Conservation (phyloP, 2,329 filamentous ascomycete genomes). For the Beauveria asiatica region DNA sequence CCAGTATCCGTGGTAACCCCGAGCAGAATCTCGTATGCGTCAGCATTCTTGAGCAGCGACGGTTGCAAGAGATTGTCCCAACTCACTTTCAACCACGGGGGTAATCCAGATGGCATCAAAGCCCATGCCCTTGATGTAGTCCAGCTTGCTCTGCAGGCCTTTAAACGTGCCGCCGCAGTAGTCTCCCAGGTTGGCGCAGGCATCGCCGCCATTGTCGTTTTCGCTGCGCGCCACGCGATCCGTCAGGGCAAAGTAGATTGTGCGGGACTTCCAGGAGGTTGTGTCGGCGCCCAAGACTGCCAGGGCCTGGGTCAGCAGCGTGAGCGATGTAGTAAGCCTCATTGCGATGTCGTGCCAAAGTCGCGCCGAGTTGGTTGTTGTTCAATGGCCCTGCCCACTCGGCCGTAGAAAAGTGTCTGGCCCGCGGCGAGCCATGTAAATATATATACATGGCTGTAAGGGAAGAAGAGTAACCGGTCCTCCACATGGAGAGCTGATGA, state of each 20-base stretch:
- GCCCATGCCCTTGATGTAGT: slow-evolving; percentile 55
- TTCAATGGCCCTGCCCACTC: not conserved
- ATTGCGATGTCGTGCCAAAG: not conserved
- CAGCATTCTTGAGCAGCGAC: not conserved
- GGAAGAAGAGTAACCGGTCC: not conserved
- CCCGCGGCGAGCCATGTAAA: not conserved
- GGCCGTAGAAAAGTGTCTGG: not conserved
- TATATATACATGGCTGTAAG: not conserved
- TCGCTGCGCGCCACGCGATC: slow-evolving; percentile 43
- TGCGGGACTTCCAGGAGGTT: slow-evolving; percentile 42
- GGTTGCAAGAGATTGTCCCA: not conserved
- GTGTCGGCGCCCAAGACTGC: slow-evolving; percentile 23
- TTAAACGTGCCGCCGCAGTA: slow-evolving; percentile 56
- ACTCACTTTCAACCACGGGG: slow-evolving; percentile 41
- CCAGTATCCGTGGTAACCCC: slow-evolving; percentile 50
- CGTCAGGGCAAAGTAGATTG: slow-evolving; percentile 51
- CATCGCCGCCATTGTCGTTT: slow-evolving; percentile 34
- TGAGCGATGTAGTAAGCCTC: slow-evolving; percentile 11
- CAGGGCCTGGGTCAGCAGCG: slow-evolving; percentile 10
- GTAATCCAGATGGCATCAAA: slow-evolving; percentile 53
- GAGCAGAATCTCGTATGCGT: slow-evolving; percentile 23
- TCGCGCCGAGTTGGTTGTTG: not conserved
- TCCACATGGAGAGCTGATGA: not conserved
- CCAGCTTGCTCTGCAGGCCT: slow-evolving; percentile 49
- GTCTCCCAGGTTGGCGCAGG: slow-evolving; percentile 31